Conservation (phyloP, 2,329 filamentous ascomycete genomes). For the Sporothrix curviconia region DNA sequence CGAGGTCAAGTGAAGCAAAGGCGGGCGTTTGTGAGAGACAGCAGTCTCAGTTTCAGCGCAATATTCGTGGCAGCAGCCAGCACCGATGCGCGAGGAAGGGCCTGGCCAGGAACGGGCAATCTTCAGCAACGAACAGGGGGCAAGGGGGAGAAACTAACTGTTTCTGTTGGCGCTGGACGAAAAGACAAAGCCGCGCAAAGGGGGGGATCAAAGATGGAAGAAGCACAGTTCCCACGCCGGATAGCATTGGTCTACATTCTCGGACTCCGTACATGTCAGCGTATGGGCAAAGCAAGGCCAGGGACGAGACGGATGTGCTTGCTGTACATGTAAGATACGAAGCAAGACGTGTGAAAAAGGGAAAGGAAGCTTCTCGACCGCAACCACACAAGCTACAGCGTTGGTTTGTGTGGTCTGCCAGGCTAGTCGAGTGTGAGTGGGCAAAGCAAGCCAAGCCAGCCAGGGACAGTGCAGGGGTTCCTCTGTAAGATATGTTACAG, state of each 20-base stretch:
- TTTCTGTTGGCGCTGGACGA: background rate
- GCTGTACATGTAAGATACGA: no score
- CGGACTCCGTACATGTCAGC: no score
- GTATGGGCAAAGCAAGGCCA: no score
- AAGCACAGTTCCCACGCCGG: no score
- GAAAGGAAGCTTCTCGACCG: background rate
- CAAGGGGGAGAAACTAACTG: background rate
- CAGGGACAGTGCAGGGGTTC: background rate
- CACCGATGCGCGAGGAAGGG: no score
- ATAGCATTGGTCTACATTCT: background rate
- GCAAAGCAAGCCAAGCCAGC: background rate
- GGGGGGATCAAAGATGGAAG: background rate
- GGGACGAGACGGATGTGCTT: background rate
- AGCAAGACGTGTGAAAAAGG: no score
- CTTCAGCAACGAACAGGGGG: background rate
- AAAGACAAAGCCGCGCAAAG: background rate
- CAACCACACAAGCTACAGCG: background rate
- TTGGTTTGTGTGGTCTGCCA: background rate
- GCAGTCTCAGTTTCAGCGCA: no score
- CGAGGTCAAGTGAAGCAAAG: no score
- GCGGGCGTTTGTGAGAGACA: no score
- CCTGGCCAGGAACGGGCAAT: background rate
- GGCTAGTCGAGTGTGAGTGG: slow-evolving; percentile 1
- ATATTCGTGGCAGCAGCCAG: no score
- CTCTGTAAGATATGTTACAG: background rate